Evolutionary conservation across 176 grass and related monocot genomes (phyloP).

Genomic region (Zoysia japonica): DNA sequence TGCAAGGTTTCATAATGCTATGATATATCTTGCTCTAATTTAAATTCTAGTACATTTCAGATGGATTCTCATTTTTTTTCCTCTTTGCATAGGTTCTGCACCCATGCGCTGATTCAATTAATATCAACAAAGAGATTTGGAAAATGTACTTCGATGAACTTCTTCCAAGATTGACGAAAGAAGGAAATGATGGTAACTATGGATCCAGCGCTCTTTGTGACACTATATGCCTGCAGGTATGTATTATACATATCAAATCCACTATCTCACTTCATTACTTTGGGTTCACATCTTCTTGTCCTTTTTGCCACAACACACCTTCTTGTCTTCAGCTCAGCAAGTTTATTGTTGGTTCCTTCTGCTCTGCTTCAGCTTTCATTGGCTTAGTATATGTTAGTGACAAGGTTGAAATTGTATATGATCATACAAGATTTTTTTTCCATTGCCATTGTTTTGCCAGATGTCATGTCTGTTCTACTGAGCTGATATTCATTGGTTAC

Average conservation of each 20-base stretch:
- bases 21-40: conserved; percentile 8
- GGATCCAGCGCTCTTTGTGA: conserved; percentile 92
- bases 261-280: conserved; percentile 17
- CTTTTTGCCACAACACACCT: not conserved
- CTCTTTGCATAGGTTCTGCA: conserved; percentile 73
- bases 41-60: conserved; percentile 8
- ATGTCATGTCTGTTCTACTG: conserved; percentile 1
- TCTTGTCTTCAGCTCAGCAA: not conserved
- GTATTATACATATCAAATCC: conserved; percentile 9
- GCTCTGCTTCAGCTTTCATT: conserved; percentile 18
- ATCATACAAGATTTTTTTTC: conserved; percentile 17
- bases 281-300: not conserved
- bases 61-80: conserved; percentile 32
- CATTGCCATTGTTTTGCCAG: not conserved
- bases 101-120: conserved; percentile 75
- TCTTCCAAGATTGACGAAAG: conserved; percentile 74
- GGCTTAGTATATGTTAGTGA: not conserved
- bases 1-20: conserved; percentile 19
- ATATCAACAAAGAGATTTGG: conserved; percentile 94
- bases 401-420: not conserved
- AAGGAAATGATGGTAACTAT: conserved; percentile 86
- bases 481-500: not conserved
- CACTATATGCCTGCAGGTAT: conserved; percentile 89
- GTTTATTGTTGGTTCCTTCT: conserved; percentile 14
- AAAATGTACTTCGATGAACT: conserved; percentile 85